These are phyloP conservation scores for Carex parvula DNA, from an alignment of 176 grass and related monocot species.

Conservation along the genomic window DNA sequence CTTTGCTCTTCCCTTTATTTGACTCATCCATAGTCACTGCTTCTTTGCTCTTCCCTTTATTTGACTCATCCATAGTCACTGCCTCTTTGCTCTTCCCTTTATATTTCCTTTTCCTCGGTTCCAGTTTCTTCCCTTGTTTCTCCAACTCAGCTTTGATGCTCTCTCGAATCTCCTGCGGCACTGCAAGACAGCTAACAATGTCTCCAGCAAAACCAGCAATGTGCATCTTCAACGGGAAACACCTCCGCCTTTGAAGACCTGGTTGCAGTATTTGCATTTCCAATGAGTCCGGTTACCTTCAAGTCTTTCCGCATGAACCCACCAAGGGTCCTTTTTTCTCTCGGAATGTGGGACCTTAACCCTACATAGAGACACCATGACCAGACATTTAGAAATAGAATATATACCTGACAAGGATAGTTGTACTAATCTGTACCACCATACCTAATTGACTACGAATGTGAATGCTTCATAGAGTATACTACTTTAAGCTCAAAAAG, in stretches of 20 bases:
- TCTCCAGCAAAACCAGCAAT: conserved; percentile 25
- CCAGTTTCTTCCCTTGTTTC: conserved; percentile 13
- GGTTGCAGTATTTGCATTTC: conserved; percentile 30
- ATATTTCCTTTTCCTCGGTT: conserved; percentile 10
- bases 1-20: background rate
- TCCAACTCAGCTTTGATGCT: conserved; percentile 5
- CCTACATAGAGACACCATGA: background rate
- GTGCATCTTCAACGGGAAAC: conserved; percentile 27
- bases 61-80: background rate
- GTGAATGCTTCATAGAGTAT: background rate
- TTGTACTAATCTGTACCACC: background rate
- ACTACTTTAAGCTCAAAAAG: background rate
- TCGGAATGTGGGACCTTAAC: background rate
- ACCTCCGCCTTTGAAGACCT: conserved; percentile 19
- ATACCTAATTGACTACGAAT: background rate
- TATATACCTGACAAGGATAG: background rate
- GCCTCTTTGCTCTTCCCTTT: conserved; percentile 12
- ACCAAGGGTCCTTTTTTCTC: background rate
- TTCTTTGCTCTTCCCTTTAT: conserved; percentile 6
- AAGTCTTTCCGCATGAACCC: conserved; percentile 26
- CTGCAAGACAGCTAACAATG: conserved; percentile 5
- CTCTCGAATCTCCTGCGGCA: conserved; percentile 17
- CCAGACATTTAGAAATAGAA: background rate
- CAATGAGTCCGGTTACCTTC: conserved; percentile 14
- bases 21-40: background rate